phyloP scores from a whole-genome alignment of 2,329 filamentous ascomycete species.

The Amylocarpus encephaloides region DNA sequence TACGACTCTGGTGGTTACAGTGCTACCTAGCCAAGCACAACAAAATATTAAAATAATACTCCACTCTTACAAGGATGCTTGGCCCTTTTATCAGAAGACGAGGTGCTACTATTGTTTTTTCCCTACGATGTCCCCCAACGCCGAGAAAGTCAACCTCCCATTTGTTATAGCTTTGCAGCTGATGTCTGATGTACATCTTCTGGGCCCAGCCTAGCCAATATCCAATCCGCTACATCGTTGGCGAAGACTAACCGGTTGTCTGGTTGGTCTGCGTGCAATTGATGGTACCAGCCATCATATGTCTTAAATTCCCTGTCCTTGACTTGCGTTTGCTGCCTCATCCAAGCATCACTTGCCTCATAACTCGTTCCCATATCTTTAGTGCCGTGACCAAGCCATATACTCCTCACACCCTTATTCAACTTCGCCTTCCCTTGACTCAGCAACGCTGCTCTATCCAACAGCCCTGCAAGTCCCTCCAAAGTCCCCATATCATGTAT shows the following conservation, averaged over 20 bases:
- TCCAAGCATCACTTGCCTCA: slow-evolving; percentile 57
- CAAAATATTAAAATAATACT: not conserved
- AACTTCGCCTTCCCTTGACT: slow-evolving; percentile 47
- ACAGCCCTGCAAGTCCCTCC: slow-evolving; percentile 69
- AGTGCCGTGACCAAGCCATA: slow-evolving; percentile 75
- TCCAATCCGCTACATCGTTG: slow-evolving; percentile 60
- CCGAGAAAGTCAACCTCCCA: not conserved
- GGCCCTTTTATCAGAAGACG: too few relatives aligned
- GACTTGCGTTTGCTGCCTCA: slow-evolving; percentile 47
- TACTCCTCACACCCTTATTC: slow-evolving; percentile 48
- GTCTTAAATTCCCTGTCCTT: slow-evolving; percentile 64
- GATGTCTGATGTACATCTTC: slow-evolving; percentile 3
- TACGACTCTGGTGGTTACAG: slow-evolving; percentile 52
- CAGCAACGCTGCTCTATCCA: slow-evolving; percentile 65
- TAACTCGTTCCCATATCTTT: slow-evolving; percentile 64
- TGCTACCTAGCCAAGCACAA: slow-evolving; percentile 40
- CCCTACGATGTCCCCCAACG: slow-evolving; percentile 1
- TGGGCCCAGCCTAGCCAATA: slow-evolving; percentile 41
- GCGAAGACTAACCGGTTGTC: slow-evolving; percentile 35
- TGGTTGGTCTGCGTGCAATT: slow-evolving; percentile 53
- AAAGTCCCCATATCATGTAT: slow-evolving; percentile 81
- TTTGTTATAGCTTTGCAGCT: slow-evolving; percentile 18
- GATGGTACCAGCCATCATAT: slow-evolving; percentile 76
- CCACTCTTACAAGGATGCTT: too few relatives aligned
- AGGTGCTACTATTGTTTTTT: not conserved